Evolutionary conservation across 805 yeast species (phyloP), one percentile per base, ranked within the genome.

Genomic region (Zygosaccharomyces pseudorouxii): DNA sequence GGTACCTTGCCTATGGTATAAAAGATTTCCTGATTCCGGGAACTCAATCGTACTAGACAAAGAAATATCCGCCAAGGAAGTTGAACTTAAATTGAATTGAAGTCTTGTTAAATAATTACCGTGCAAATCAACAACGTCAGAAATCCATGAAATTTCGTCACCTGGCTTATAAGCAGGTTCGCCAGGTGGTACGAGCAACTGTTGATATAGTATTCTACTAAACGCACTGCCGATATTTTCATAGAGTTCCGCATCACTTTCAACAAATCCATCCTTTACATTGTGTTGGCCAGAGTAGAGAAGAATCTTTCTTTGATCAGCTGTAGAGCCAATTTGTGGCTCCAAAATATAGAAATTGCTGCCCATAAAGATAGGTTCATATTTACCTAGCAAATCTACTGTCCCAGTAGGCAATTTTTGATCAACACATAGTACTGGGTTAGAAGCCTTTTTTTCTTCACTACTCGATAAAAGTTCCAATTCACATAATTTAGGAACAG

Each of bases 401-500:
- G 54, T 37, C 6, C 45, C 42, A 9, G 19, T 25, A 7, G 11
- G 36, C 33, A 12, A 25, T 30, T 28, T 23, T 9, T 27, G 37
- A 29, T 19, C 37, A 25, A 47, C 38, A 35, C 67, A 62, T 5
- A 48, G 4, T 5, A 62, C 46, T 11, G 53, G 46, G 16, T 51
- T 55, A 1, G 64, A 61, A 5, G 45, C 27, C 11, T 51, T 54
- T 42, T 57, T 57, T 30, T 62, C 62, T 20, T 54, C 60, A 42
- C 50, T 59, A 23, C 53, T 54, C 5, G 59, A 55, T 7, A 67
- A 55, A 8, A 64, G 50, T n/a, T 55, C 69, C 60, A 58, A 60
- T 39, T 46, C 49, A 49, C 89, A 83, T 20, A 83, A 65, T 6
- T 65, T 59, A 0, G 82, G 81, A 0, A 81, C 71, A 41, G 71